Conservation (phyloP, 2,329 filamentous ascomycete genomes). For the Scortechinia acanthostroma region DNA sequence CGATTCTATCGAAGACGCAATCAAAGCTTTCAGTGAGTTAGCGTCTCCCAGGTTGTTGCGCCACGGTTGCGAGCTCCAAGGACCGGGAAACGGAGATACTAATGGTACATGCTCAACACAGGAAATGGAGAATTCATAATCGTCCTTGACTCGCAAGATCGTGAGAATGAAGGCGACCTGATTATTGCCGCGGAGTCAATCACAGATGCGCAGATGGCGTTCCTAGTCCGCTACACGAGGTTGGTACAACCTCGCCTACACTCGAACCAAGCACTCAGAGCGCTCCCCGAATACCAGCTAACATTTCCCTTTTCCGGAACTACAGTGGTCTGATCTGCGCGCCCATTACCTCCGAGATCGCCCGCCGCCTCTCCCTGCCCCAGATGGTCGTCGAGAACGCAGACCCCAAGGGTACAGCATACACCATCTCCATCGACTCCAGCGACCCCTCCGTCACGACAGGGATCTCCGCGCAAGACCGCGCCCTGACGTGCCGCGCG, state of each 20-base stretch:
- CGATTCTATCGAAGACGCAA: conserved; percentile 16
- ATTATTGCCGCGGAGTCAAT: conserved; percentile 57
- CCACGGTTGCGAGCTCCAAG: too few relatives aligned
- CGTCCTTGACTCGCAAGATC: conserved; percentile 53
- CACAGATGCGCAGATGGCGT: conserved; percentile 54
- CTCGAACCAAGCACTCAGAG: neutral
- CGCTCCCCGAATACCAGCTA: neutral
- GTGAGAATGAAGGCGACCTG: conserved; percentile 64
- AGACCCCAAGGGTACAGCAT: conserved; percentile 59
- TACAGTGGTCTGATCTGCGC: conserved; percentile 55
- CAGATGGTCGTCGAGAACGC: conserved; percentile 55
- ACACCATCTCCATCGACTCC: conserved; percentile 56
- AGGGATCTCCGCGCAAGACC: conserved; percentile 53
- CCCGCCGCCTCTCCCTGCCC: conserved; percentile 44
- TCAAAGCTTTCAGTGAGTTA: conserved; percentile 15
- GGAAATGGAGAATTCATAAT: conserved; percentile 55
- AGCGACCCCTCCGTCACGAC: conserved; percentile 41
- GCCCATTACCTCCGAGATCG: conserved; percentile 43
- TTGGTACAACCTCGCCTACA: conserved; percentile 9
- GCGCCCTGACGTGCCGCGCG: conserved; percentile 46
- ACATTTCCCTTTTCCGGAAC: neutral
- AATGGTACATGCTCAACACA: conserved; percentile 9
- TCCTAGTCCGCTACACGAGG: conserved; percentile 55
- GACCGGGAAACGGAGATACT: too few relatives aligned
- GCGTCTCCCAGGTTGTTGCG: too few relatives aligned